Conservation (phyloP, 495 filamentous ascomycete genomes). For the Letharia columbiana region DNA sequence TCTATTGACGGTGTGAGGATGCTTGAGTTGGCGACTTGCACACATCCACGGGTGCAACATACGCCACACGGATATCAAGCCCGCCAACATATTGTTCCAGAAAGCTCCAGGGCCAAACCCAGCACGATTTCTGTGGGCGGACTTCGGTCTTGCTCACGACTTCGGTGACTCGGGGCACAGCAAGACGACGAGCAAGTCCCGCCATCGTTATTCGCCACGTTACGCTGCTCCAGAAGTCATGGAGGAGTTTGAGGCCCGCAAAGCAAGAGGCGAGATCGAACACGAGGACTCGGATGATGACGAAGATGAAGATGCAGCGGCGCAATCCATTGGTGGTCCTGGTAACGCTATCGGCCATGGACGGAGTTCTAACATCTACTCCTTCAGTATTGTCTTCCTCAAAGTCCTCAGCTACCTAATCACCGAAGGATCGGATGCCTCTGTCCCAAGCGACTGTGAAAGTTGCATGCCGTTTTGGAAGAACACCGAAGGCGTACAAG, state of each 20-base stretch:
- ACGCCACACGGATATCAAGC: constrained; percentile 20
- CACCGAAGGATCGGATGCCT: not conserved
- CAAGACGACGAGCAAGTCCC: constrained; percentile 11
- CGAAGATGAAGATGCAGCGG: not conserved
- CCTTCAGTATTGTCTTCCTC: not conserved
- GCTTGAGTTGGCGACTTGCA: constrained; percentile 5
- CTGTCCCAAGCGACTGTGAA: constrained; percentile 5
- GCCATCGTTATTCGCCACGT: constrained; percentile 14
- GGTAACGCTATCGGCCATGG: not conserved
- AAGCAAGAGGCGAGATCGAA: constrained; percentile 1
- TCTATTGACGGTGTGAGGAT: constrained; percentile 13
- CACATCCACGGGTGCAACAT: constrained; percentile 13
- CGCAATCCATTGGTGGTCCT: not conserved
- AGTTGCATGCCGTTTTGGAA: constrained; percentile 7
- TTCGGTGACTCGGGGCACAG: constrained; percentile 24
- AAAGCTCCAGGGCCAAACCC: not conserved
- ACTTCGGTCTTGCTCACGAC: constrained; percentile 35
- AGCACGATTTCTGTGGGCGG: constrained; percentile 21
- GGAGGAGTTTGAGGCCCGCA: not conserved
- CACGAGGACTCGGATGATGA: not conserved
- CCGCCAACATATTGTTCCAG: constrained; percentile 15
- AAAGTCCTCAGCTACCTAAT: not conserved
- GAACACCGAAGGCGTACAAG: constrained; percentile 3
- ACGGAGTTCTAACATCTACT: not conserved
- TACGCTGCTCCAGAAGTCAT: constrained; percentile 20